phyloP scores from a whole-genome alignment of 169 alveolate species.

The Plasmodium cynomolgi region DNA sequence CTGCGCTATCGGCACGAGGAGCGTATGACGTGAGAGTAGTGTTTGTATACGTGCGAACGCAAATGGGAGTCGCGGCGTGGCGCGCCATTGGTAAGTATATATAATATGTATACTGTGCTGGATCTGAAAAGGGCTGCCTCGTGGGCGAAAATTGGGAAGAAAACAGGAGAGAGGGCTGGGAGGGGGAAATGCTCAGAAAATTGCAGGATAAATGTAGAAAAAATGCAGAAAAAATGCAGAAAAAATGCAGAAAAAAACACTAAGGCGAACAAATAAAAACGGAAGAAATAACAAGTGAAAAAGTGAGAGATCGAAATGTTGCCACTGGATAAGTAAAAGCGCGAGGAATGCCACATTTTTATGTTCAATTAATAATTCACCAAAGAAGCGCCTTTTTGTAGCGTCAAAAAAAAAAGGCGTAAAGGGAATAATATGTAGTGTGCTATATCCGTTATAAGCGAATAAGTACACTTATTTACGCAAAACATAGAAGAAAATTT shows the following conservation, averaged over 20 bases:
- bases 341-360: not conserved
- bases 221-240: not conserved
- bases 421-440: not conserved
- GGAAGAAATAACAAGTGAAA: not conserved
- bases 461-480: not conserved
- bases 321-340: not conserved
- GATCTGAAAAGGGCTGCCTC: not conserved
- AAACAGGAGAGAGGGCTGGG: not conserved
- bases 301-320: not conserved
- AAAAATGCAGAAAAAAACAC: not conserved
- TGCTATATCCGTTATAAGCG: not conserved
- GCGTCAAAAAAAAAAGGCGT: not conserved
- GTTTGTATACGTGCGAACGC: not conserved
- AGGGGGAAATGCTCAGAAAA: not conserved
- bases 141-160: not conserved
- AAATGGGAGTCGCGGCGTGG: not conserved
- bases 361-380: not conserved
- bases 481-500: not conserved
- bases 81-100: not conserved
- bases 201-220: not conserved
- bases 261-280: not conserved
- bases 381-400: not conserved
- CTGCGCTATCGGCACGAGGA: not conserved
- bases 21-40: not conserved
- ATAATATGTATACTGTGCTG: not conserved